Evolutionary conservation across 1,284 basidiomycete genomes (phyloP).

Genomic region (Austroboletus olivaceoglutinosus): DNA sequence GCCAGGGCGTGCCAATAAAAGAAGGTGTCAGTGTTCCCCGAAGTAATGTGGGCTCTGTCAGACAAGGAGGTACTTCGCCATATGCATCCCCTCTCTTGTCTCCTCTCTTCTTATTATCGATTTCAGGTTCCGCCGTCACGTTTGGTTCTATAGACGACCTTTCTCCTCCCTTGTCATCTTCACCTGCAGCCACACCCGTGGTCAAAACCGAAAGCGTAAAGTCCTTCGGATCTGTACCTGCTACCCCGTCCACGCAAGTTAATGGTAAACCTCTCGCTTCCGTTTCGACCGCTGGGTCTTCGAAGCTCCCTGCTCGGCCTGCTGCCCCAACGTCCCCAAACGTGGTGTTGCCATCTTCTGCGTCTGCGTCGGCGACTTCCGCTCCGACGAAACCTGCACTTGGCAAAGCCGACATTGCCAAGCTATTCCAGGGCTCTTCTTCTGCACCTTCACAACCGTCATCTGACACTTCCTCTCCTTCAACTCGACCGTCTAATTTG

Average conservation of each 20-base stretch:
- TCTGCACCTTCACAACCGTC: constrained; percentile 27
- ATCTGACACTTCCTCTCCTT: constrained; percentile 39
- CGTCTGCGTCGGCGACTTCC: constrained; percentile 30
- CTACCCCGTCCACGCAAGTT: constrained; percentile 40
- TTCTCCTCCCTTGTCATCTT: constrained; percentile 65
- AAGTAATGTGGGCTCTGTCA: constrained; percentile 56
- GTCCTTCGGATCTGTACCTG: constrained; percentile 71
- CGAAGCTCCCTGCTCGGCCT: constrained; percentile 33
- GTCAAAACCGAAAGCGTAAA: constrained; percentile 72
- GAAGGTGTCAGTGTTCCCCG: constrained; percentile 68
- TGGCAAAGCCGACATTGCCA: constrained; percentile 59
- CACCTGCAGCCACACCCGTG: constrained; percentile 60
- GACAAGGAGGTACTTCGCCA: constrained; percentile 49
- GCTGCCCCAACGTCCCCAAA: constrained; percentile 34
- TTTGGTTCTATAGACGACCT: constrained; percentile 85
- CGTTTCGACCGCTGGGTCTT: constrained; percentile 24
- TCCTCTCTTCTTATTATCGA: constrained; percentile 3
- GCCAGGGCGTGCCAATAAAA: constrained; percentile 67
- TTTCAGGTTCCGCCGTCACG: constrained; percentile 60
- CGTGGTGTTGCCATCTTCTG: constrained; percentile 32
- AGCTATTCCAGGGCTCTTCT: constrained; percentile 60
- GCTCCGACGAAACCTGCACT: constrained; percentile 37
- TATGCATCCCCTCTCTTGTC: background rate
- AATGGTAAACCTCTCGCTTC: constrained; percentile 52
- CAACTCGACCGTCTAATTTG: constrained; percentile 44